These are phyloP conservation scores for Fusarium guadeloupense DNA, from an alignment of 2,329 filamentous ascomycete species.

Conservation along the genomic window DNA sequence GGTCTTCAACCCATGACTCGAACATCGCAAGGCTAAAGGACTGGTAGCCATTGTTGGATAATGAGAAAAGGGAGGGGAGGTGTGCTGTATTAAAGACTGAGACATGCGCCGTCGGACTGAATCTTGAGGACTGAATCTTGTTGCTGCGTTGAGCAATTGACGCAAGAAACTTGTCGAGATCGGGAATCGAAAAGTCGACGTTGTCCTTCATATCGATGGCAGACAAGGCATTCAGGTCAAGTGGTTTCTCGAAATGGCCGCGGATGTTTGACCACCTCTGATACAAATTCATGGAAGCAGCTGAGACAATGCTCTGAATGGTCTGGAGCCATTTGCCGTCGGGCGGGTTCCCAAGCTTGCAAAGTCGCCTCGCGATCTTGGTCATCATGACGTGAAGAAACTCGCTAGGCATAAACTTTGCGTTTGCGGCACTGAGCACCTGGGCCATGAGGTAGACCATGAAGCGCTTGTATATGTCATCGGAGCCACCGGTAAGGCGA, in stretches of 20 bases:
- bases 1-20: slow-evolving; percentile 58
- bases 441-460: slow-evolving; percentile 23
- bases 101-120: slow-evolving; percentile 16
- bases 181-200: slow-evolving; percentile 9
- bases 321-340: slow-evolving; percentile 9
- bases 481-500: not conserved
- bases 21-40: slow-evolving; percentile 49
- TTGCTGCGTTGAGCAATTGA: not conserved
- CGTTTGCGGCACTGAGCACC: not conserved
- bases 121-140: not conserved
- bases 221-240: not conserved
- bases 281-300: not conserved
- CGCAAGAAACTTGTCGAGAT: slow-evolving; percentile 17
- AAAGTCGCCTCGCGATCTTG: slow-evolving; percentile 21
- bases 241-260: not conserved
- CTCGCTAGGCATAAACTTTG: not conserved
- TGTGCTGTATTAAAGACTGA: rapidly evolving
- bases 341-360: slow-evolving; percentile 2
- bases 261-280: slow-evolving; percentile 20
- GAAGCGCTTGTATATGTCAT: slow-evolving; percentile 23
- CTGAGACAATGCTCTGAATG: slow-evolving; percentile 1
- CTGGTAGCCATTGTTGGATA: not conserved
- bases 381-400: slow-evolving; percentile 19
- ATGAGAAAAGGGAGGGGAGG: not conserved
- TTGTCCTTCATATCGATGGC: not conserved